Conservation (phyloP, 495 filamentous ascomycete genomes). For the Annulohypoxylon moriforme region DNA sequence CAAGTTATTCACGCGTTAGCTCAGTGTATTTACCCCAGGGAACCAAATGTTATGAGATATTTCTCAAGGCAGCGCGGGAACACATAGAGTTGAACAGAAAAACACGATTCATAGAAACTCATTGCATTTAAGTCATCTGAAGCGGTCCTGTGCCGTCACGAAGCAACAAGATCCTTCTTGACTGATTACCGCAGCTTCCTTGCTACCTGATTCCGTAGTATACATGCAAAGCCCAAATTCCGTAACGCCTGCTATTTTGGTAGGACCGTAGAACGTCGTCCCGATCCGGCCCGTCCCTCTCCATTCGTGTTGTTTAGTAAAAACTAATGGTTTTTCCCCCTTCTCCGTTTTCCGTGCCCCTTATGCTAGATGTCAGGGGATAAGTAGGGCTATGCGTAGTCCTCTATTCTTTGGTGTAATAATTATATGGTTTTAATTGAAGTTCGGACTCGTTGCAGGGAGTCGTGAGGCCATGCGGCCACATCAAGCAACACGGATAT, state of each 20-base stretch:
- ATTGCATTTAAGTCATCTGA: neutral
- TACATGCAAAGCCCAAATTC: neutral
- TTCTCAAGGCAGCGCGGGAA: neutral
- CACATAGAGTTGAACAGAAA: neutral
- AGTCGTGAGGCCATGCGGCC: neutral
- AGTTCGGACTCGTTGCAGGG: neutral
- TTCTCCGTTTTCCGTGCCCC: neutral
- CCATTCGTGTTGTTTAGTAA: neutral
- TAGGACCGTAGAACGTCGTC: neutral
- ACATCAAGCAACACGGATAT: neutral
- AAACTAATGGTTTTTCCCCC: neutral
- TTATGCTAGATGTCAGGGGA: neutral
- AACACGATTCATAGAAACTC: neutral
- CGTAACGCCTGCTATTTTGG: neutral
- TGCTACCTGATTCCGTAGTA: neutral
- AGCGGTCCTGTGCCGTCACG: neutral
- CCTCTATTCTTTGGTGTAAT: neutral
- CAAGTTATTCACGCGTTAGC: too few relatives aligned
- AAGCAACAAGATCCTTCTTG: neutral
- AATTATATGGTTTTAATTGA: neutral
- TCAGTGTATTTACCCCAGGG: too few relatives aligned
- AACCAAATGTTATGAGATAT: too few relatives aligned
- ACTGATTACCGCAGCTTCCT: constrained; percentile 3
- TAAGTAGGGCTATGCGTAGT: neutral
- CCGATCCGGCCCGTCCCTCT: neutral